Conservation (phyloP, 495 filamentous ascomycete species). For the Evansstolkia leycettana region DNA sequence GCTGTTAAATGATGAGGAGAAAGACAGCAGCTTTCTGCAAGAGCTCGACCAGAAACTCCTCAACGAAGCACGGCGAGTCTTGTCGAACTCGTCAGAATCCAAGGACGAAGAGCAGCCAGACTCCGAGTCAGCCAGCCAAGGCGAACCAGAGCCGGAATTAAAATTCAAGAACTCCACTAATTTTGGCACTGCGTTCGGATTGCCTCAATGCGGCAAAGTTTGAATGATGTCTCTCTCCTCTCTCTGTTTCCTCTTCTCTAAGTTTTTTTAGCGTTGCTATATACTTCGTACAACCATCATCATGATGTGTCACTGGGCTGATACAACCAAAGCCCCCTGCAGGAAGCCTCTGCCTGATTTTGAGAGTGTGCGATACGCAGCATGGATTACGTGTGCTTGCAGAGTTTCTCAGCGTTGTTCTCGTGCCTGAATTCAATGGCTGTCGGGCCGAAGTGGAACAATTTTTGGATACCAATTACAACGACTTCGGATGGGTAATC, state of each 20-base stretch:
- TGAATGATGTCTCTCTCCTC: slow-evolving; percentile 3
- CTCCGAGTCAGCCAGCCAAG: slow-evolving; percentile 14
- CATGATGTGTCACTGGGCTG: too few relatives aligned
- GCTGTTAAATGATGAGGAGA: slow-evolving; percentile 28
- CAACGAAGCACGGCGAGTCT: slow-evolving; percentile 21
- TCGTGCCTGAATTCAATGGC: too few relatives aligned
- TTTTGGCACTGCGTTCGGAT: slow-evolving; percentile 44
- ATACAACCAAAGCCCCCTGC: too few relatives aligned
- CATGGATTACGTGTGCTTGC: too few relatives aligned
- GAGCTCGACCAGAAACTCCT: slow-evolving; percentile 33
- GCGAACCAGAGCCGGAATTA: slow-evolving; percentile 41
- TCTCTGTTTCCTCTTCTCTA: slow-evolving; percentile 4
- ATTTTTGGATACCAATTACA: too few relatives aligned
- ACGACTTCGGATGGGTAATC: too few relatives aligned
- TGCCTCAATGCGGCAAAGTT: slow-evolving; percentile 6
- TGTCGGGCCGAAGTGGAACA: too few relatives aligned
- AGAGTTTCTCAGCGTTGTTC: too few relatives aligned
- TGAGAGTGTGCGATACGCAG: too few relatives aligned
- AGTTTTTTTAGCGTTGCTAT: slow-evolving; percentile 3
- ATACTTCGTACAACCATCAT: too few relatives aligned
- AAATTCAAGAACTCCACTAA: slow-evolving; percentile 48
- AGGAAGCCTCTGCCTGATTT: too few relatives aligned
- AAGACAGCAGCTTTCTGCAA: slow-evolving; percentile 28
- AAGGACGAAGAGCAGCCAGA: slow-evolving; percentile 16
- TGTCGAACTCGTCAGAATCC: slow-evolving; percentile 10